Base-by-base conservation (phyloP, 164 flowering plant genomes). In the Aristolochia fimbriata region DNA sequence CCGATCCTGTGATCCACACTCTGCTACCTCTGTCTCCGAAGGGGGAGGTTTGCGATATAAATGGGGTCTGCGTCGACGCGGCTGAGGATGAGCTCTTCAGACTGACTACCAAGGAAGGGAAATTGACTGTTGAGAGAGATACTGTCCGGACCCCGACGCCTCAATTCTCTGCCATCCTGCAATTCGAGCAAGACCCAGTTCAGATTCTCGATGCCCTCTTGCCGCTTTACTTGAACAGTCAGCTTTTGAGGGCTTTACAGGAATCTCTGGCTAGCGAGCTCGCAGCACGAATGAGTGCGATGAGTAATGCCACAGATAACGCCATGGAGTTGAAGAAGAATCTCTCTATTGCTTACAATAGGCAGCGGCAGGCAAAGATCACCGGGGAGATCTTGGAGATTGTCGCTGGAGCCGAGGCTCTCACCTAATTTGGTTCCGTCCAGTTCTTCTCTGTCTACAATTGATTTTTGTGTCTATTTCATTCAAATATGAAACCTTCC, bases 151-250 rank as follows among this genome's bases (percentile, higher is more conserved):
- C 60, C 0, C 70, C 72, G 33, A 74, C 58, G 21, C 68, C 24
- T 8, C 81, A 61, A 15, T 68, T 77, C 51, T 71, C 76, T 16
- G 83, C 89, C 0, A 72, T 80, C 49, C 49, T 85, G 83, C 70
- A 83, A 67, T 92, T 88, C 64, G 98, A 92, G 73, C 98, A 92
- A 65, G 95, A 92, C 77, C 98, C 98, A 15, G 95, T 73, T 69
- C 96, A 88, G 84, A 88, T 92, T 63, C 80, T 88, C 59, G 96
- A 92, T 74, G 96, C 95, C 2, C 61, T 92, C 81, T 62, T 92
- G 83, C 96, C 96, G 37, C 76, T 92, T 1, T 88, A 88, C 65
- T 62, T 92, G 70, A 92, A 92, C 68, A 85, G 89, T 56, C 96
- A 88, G 79, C 79, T 92, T 43, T 66, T 92, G 74, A 83, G 88